phyloP scores from a whole-genome alignment of 805 yeast species.

The Debaryomyces hansenii region DNA sequence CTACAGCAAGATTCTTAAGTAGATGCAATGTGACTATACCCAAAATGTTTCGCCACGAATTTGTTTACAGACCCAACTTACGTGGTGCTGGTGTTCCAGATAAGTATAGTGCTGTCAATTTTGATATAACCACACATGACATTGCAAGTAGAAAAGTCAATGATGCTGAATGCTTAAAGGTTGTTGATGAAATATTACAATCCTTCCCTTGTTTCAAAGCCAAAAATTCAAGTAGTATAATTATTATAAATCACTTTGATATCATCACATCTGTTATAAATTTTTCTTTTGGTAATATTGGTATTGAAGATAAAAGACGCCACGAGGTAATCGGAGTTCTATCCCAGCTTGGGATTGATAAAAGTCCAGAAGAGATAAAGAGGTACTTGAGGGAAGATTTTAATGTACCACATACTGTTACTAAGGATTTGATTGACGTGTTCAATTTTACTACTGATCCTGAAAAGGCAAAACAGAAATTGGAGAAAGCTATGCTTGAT shows the following conservation, averaged over 20 bases:
- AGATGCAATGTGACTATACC: constrained; percentile 49
- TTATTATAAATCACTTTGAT: constrained; percentile 79
- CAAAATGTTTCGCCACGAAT: constrained; percentile 74
- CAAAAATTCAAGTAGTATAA: constrained; percentile 48
- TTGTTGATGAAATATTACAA: constrained; percentile 69
- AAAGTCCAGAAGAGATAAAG: constrained; percentile 59
- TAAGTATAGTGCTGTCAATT: constrained; percentile 78
- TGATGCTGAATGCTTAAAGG: constrained; percentile 88
- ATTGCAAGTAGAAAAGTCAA: constrained; percentile 46
- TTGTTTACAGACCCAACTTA: constrained; percentile 69
- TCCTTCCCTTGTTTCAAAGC: constrained; percentile 65
- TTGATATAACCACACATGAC: constrained; percentile 70
- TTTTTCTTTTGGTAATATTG: constrained; percentile 79
- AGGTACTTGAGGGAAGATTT: constrained; percentile 49
- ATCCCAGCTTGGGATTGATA: constrained; percentile 75
- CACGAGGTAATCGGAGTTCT: constrained; percentile 66
- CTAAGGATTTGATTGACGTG: constrained; percentile 70
- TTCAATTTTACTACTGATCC: constrained; percentile 79
- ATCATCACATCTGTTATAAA: constrained; percentile 62
- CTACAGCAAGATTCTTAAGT: constrained; percentile 84
- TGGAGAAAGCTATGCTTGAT: constrained; percentile 72
- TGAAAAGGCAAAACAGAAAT: constrained; percentile 58
- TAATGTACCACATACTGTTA: constrained; percentile 75
- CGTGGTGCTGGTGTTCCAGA: constrained; percentile 68
- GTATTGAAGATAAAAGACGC: constrained; percentile 60